These are phyloP conservation scores for Elaeis oleifera DNA, from an alignment of 202 grass and related monocot genomes.

Conservation along the genomic window DNA sequence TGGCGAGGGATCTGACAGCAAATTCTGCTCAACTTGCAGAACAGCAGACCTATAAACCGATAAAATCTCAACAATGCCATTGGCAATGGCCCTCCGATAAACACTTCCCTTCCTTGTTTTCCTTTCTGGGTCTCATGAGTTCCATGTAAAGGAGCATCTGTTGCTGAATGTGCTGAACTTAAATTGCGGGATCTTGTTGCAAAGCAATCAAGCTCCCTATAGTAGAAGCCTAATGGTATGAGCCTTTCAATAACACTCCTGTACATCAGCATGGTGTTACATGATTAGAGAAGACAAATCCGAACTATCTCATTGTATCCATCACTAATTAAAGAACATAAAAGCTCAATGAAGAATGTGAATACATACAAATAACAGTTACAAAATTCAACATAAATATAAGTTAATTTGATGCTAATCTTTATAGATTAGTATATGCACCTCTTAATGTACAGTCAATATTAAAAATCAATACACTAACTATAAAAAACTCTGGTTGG, in stretches of 20 bases:
- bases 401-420: too few species aligned
- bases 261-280: too few species aligned
- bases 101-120: slow-evolving; percentile 58
- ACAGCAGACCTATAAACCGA: slow-evolving; percentile 89
- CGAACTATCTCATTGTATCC: too few species aligned
- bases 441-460: too few species aligned
- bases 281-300: too few species aligned
- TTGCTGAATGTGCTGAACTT: slow-evolving; percentile 62
- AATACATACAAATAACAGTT: too few species aligned
- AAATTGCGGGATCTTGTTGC: slow-evolving; percentile 66
- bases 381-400: neutral
- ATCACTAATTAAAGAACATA: slow-evolving; percentile 3
- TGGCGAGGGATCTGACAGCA: slow-evolving; percentile 79
- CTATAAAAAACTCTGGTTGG: neutral
- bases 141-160: slow-evolving; percentile 36
- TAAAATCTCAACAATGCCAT: slow-evolving; percentile 92
- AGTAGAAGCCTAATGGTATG: slow-evolving; percentile 77
- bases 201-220: slow-evolving; percentile 80
- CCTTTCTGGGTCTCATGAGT: slow-evolving; percentile 29
- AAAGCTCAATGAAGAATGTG: too few species aligned
- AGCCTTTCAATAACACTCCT: slow-evolving; percentile 19
- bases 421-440: too few species aligned
- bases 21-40: slow-evolving; percentile 90
- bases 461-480: slow-evolving; percentile 32
- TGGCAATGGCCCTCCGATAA: slow-evolving; percentile 75